Evolutionary conservation across 2,329 filamentous ascomycete genomes (phyloP).

Genomic region (Didymella arachidicola): DNA sequence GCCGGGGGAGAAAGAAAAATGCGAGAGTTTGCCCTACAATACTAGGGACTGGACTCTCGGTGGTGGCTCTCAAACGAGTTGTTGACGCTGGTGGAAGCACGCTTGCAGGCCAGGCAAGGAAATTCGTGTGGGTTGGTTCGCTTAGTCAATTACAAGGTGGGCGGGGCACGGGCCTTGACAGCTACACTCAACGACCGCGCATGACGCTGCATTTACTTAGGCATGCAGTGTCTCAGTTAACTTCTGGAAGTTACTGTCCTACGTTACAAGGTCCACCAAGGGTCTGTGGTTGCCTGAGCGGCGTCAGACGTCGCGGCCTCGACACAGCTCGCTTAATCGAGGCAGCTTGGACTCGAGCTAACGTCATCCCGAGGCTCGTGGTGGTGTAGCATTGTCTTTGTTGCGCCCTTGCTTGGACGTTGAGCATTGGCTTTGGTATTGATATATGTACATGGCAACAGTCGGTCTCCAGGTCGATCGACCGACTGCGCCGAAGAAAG

Average conservation of each 20-base stretch:
- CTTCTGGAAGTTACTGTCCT: not conserved
- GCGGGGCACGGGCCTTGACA: slow-evolving; percentile 14
- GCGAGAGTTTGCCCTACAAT: slow-evolving; percentile 51
- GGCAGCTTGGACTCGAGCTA: slow-evolving; percentile 20
- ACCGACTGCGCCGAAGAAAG: slow-evolving; percentile 22
- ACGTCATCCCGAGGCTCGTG: slow-evolving; percentile 31
- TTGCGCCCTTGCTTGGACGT: slow-evolving; percentile 23
- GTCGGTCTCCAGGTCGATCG: slow-evolving; percentile 17
- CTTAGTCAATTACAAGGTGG: slow-evolving; percentile 35
- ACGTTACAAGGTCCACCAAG: not conserved
- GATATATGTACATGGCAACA: slow-evolving; percentile 36
- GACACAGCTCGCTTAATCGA: slow-evolving; percentile 21
- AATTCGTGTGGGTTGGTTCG: slow-evolving; percentile 36
- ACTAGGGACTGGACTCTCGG: slow-evolving; percentile 52
- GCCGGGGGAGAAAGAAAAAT: slow-evolving; percentile 38
- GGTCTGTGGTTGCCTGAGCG: slow-evolving; percentile 5
- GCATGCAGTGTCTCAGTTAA: slow-evolving; percentile 2
- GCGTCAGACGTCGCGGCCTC: slow-evolving; percentile 13
- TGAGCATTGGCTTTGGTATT: slow-evolving; percentile 26
- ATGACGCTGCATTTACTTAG: slow-evolving; percentile 24
- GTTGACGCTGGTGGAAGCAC: slow-evolving; percentile 41
- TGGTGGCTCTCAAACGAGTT: slow-evolving; percentile 39
- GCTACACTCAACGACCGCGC: not conserved
- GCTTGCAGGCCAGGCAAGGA: slow-evolving; percentile 23
- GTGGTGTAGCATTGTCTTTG: slow-evolving; percentile 8